Evolutionary conservation across 1,139 yeast species (phyloP), one percentile per base, ranked within the genome.

Genomic region (Candida labiduridarum): DNA sequence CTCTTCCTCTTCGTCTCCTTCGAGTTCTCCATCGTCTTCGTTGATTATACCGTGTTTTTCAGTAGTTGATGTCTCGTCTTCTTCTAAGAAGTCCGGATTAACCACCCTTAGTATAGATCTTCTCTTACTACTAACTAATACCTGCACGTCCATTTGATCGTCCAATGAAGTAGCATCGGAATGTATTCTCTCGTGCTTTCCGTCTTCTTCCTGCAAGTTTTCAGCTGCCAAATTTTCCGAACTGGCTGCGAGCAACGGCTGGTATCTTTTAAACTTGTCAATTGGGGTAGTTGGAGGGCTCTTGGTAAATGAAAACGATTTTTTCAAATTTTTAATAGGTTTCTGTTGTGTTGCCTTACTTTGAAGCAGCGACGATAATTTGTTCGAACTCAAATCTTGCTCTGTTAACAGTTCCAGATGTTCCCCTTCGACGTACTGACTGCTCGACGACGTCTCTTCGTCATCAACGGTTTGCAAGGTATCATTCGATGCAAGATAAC

Each of bases 91-190:
- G 56, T 81, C 85, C 0, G 95, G 95, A 59, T 87, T 87, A 46
- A 84, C 77, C 36, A 87, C 84, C 34, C 87, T 70, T 46, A 87
- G 69, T 45, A 79, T 78, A 1, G 87, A 77, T 49, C 89, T 68
- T 57, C 92, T 72, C 61, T 83, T 82, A n/a, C 88, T 82, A 51
- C 89, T 82, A 9, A 87, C 92, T 54, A 87, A 66, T 8, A 87
- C 87, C 62, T 87, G 94, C 0, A 85, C 92, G 54, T 87, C 92
- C 56, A 86, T 66, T 39, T 78, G 73, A 38, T 73, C 73, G 53
- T 79, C 78, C 11, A 75, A 62, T 3, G 59, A 56, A 18, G 61
- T 62, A n/a, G 63, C 56, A 39, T 66, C 68, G 9, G 63, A 55
- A 27, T 16, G 38, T 2, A 29, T 19, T 18, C 9, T 12, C 4